Conservation (phyloP, 2,329 filamentous ascomycete species). For the Knoxdaviesia proteae region DNA sequence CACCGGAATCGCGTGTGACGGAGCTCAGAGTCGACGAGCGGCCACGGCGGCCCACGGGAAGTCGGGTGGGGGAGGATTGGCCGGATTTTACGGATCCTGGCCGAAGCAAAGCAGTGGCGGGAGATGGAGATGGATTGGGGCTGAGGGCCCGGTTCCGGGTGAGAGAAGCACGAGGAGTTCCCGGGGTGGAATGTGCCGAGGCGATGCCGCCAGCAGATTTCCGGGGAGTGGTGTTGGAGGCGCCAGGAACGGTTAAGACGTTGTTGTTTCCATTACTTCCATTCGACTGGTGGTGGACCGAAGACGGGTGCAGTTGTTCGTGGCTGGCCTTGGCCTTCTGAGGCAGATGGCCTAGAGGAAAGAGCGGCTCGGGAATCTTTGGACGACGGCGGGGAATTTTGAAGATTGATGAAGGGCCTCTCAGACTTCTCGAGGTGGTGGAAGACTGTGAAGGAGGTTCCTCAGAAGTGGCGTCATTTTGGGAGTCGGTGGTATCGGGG, state of each 20-base stretch:
- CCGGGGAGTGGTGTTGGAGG: not conserved
- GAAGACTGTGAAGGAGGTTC: too few species aligned
- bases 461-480: too few species aligned
- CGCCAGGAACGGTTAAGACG: conserved; percentile 1
- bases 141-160: conserved; percentile 11
- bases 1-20: conserved; percentile 48
- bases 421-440: too few species aligned
- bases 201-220: not conserved
- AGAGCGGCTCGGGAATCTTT: conserved; percentile 55
- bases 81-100: conserved; percentile 29
- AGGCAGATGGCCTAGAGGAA: conserved; percentile 71
- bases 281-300: conserved; percentile 3
- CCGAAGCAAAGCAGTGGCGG: conserved; percentile 27
- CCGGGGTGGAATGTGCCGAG: conserved; percentile 5
- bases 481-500: too few species aligned
- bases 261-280: not conserved
- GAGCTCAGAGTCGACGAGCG: conserved; percentile 86
- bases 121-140: conserved; percentile 19
- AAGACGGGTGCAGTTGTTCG: too few species aligned
- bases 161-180: conserved; percentile 10
- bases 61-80: conserved; percentile 47
- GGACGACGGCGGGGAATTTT: conserved; percentile 57
- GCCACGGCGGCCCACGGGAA: conserved; percentile 40
- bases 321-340: conserved; percentile 33
- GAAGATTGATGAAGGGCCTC: conserved; percentile 30